phyloP scores from a whole-genome alignment of 164 flowering plant genomes.

The Aristolochia californica region DNA sequence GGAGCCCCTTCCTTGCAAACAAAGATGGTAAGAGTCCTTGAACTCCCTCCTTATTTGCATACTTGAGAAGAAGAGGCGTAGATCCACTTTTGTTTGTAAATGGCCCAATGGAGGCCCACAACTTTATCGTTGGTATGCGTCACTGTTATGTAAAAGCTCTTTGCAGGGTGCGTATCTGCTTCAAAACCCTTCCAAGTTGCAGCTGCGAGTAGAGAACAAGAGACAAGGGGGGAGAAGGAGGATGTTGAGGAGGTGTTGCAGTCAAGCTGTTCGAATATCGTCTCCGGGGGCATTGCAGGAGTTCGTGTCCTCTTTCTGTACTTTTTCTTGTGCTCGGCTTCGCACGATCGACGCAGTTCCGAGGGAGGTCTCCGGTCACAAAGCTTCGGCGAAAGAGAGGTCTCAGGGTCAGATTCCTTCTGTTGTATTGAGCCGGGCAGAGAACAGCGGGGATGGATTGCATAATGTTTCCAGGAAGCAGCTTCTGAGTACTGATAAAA shows the following conservation, averaged over 20 bases:
- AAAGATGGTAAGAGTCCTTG: no score
- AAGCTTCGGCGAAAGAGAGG: slow-evolving; percentile 49
- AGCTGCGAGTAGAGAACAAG: no score
- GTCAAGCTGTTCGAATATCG: not conserved
- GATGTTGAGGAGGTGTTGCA: slow-evolving; percentile 10
- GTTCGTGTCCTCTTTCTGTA: no score
- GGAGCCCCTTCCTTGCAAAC: no score
- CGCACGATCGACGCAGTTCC: slow-evolving; percentile 82
- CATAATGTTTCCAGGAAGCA: slow-evolving; percentile 37
- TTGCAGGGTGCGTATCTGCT: no score
- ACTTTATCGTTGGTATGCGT: no score
- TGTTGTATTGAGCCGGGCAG: slow-evolving; percentile 49
- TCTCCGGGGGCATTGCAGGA: not conserved
- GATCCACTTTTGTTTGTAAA: no score
- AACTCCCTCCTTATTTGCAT: no score
- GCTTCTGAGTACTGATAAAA: slow-evolving; percentile 61
- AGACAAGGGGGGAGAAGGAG: not conserved
- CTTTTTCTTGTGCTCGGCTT: slow-evolving; percentile 11
- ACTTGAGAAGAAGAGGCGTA: no score
- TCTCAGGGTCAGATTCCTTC: slow-evolving; percentile 79
- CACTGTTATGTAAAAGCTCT: no score
- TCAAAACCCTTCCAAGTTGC: no score
- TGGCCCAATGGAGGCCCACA: no score
- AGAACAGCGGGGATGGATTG: slow-evolving; percentile 4
- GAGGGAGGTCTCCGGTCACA: slow-evolving; percentile 44